Evolutionary conservation across 495 filamentous ascomycete species (phyloP).

Genomic region (Lichenothelia convexa): DNA sequence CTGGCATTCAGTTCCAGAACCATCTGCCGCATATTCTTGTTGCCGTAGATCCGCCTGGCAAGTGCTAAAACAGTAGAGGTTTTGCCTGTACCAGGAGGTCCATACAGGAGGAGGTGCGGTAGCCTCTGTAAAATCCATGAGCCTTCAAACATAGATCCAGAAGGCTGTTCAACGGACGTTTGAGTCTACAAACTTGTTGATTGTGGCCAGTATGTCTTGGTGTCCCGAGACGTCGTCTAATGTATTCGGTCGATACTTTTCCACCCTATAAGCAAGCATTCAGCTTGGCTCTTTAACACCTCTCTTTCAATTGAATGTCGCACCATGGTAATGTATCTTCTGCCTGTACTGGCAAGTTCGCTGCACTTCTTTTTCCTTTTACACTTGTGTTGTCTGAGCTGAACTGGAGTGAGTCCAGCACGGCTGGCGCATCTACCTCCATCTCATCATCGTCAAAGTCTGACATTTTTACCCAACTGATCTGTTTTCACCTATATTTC

Average conservation of each 20-base stretch:
- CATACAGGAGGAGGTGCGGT: constrained; percentile 77
- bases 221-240: constrained; percentile 92
- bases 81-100: constrained; percentile 29
- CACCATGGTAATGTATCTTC: constrained; percentile 92
- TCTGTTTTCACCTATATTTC: too few species aligned
- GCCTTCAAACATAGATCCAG: background rate
- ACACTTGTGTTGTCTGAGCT: constrained; percentile 39
- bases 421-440: constrained; percentile 49
- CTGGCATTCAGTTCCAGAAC: constrained; percentile 93
- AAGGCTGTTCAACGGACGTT: constrained; percentile 35
- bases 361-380: constrained; percentile 80
- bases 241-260: constrained; percentile 85
- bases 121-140: constrained; percentile 32
- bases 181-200: constrained; percentile 87
- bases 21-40: constrained; percentile 90
- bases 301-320: constrained; percentile 6
- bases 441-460: constrained; percentile 32
- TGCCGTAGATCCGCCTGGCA: constrained; percentile 79
- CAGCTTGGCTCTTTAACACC: constrained; percentile 2
- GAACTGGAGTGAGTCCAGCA: constrained; percentile 38
- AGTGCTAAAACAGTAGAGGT: constrained; percentile 44
- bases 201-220: constrained; percentile 88
- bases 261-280: constrained; percentile 46
- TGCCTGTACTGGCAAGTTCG: constrained; percentile 83
- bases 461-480: too few species aligned